A percentile compares a stretch with the other conserved stretches of the same genome.
Evolutionary conservation across 345 rosid species (phyloP).

Genomic region (Acer negundo): DNA sequence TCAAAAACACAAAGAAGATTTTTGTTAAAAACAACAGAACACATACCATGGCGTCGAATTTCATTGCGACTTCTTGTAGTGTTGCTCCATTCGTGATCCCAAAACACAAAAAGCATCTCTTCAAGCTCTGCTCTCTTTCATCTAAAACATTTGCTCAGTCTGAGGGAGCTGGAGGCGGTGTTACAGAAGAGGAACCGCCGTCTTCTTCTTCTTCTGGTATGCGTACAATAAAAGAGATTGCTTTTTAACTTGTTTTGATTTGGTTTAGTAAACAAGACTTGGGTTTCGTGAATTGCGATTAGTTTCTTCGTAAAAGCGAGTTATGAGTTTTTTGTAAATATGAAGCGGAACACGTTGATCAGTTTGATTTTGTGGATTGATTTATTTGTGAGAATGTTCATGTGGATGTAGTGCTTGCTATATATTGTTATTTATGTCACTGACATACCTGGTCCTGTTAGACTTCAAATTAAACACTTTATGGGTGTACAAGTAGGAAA

Average conservation of each 20-base stretch:
- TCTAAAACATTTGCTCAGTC: slow-evolving; percentile 43
- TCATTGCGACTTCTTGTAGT: slow-evolving; percentile 25
- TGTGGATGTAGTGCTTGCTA: not conserved
- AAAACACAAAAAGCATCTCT: slow-evolving; percentile 21
- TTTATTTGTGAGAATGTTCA: not conserved
- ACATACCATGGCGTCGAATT: slow-evolving; percentile 39
- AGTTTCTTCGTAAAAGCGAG: too few species aligned
- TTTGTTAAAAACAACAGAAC: not conserved
- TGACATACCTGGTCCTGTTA: not conserved
- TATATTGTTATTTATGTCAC: not conserved
- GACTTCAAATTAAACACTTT: not conserved
- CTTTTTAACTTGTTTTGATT: not conserved
- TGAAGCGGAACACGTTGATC: not conserved
- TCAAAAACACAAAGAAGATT: not conserved
- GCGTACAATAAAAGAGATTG: not conserved
- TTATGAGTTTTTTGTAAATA: not conserved
- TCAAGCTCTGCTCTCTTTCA: slow-evolving; percentile 25
- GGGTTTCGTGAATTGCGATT: not conserved
- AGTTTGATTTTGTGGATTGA: not conserved
- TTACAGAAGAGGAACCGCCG: slow-evolving; percentile 42
- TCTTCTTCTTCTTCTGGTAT: slow-evolving; percentile 46
- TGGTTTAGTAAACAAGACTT: not conserved
- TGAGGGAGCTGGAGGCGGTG: slow-evolving; percentile 37
- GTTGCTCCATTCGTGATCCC: slow-evolving; percentile 19
- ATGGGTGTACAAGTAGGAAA: not conserved